Evolutionary conservation across 768 basidiomycete species (phyloP), one percentile per base, ranked within the genome.

Genomic region (Agaricus sinodeliciosus): DNA sequence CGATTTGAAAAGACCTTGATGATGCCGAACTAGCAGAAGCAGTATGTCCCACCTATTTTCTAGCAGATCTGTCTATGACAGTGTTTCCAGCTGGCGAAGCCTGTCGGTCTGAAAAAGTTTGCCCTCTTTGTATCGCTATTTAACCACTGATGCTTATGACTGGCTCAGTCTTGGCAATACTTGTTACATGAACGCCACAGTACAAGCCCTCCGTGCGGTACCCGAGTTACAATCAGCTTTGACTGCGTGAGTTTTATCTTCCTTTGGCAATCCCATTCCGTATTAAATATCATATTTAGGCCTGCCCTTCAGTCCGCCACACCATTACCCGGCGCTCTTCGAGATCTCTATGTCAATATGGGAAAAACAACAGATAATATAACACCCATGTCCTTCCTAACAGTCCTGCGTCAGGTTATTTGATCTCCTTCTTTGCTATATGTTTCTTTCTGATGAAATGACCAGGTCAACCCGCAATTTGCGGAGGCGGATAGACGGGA

Each of bases 171-270:
- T 94, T 35, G 94, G 95, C 34, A 97, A 97, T 64, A 97, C 94
- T 0, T 97, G 95, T 63, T 99, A 99, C 70, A 92, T 97, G 87
- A 98, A 95, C 64, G 84, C 96, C 0, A 92, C 90, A 1, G 74
- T 98, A 1, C 96, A 99, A 72, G 85, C 89, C n/a, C 78, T 99
- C 57, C 87, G 92, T 19, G 84, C 90, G 3, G 86, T 99, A 46
- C 94, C 94, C 2, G 93, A 96, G 60, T 78, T 99, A 4, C 85
- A 88, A 62, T 65, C 75, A 1, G 88, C 90, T 0, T 75, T 97
- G 18, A 67, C 67, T 61, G 68, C 70, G 81, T 87, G 63, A 58
- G 80, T 67, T 22, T 19, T 31, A 41, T 44, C 22, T 22, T 25
- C 16, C 19, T 43, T 16, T 39, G 16, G n/a, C 34, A 28, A 16